Conservation (phyloP, 371 early-diverging fungal species). For the Haplosporangium sp. region DNA sequence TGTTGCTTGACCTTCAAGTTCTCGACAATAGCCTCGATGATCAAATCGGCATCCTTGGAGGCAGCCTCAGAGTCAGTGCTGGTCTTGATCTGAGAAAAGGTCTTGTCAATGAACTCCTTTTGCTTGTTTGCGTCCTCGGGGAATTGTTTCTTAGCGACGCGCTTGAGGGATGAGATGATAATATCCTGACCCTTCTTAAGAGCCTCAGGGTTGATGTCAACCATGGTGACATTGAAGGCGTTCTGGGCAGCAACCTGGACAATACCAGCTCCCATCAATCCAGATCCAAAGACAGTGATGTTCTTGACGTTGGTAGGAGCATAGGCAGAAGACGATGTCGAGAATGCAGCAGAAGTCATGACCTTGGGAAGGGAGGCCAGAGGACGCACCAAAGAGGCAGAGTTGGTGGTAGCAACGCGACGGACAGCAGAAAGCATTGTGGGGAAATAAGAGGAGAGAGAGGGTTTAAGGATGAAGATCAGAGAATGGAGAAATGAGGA, state of each 20-base stretch:
- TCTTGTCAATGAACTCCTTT: conserved; percentile 73
- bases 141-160: conserved; percentile 92
- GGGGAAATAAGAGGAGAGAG: conserved; percentile 1
- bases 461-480: conserved; percentile 2
- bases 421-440: conserved; percentile 52
- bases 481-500: background rate
- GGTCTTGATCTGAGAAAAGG: conserved; percentile 70
- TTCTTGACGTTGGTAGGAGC: conserved; percentile 58
- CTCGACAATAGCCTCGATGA: conserved; percentile 97
- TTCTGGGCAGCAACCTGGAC: conserved; percentile 93
- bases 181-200: conserved; percentile 83
- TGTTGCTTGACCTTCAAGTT: conserved; percentile 88
- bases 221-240: conserved; percentile 87
- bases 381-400: conserved; percentile 51
- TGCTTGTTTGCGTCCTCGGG: conserved; percentile 75
- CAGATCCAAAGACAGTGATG: conserved; percentile 83
- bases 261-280: conserved; percentile 96
- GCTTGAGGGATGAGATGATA: conserved; percentile 82
- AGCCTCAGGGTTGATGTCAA: conserved; percentile 81
- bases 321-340: conserved; percentile 42
- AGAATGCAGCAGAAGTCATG: conserved; percentile 46
- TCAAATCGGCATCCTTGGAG: conserved; percentile 72
- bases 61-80: conserved; percentile 74
- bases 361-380: conserved; percentile 31
- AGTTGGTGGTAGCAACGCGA: conserved; percentile 52